Base-by-base conservation (phyloP, 1,284 basidiomycete genomes). In the Kwoniella shivajii region DNA sequence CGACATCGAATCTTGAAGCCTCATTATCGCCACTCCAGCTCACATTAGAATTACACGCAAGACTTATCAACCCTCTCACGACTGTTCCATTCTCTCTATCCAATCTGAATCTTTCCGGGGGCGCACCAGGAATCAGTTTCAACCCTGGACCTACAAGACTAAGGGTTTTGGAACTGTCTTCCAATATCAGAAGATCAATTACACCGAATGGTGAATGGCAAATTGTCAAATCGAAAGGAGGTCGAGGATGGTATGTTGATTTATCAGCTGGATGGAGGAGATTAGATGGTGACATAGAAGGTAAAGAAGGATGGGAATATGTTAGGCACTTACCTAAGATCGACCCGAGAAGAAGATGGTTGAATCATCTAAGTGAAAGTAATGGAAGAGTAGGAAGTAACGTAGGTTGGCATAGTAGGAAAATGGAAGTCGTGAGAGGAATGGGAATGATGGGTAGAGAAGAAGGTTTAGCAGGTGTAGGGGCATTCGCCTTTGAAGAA, bases 381-480 rank as follows among this genome's bases (percentile, higher is more conserved):
- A 90, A 91, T 64, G 92, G 92, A 1, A 90, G 92, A 67, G 93
- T 96, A 3, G 88, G 84, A 67, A 91, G 88, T 68, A 89, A 88
- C 4, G 85, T 93, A 1, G 95, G 95, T 0, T 99, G 95, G 94
- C 92, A 97, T 78, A 86, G 89, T 33, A 81, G 92, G 50, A 99
- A 99, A 81, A 94, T 97, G 92, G 94, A 98, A 84, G 90, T 96
- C 52, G 75, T 97, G 56, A 86, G 89, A 65, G 93, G 93, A 3
- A 83, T 88, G 69, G 93, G 93, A 13, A 87, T 97, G 84, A 80
- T 95, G 34, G 93, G 92, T 3, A 84, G 91, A 14, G 94, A 96
- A 76, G 90, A 90, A 64, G 93, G 93, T 5, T 77, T 95, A 60
- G 96, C 95, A 66, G 93, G 92, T n/a, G 90, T 89, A 7, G 89